A percentile compares a stretch with the other conserved stretches of the same genome.
These are phyloP conservation scores for Acanthamoeba sp. DNA, from an alignment of 208 protist species.

Conservation along the genomic window DNA sequence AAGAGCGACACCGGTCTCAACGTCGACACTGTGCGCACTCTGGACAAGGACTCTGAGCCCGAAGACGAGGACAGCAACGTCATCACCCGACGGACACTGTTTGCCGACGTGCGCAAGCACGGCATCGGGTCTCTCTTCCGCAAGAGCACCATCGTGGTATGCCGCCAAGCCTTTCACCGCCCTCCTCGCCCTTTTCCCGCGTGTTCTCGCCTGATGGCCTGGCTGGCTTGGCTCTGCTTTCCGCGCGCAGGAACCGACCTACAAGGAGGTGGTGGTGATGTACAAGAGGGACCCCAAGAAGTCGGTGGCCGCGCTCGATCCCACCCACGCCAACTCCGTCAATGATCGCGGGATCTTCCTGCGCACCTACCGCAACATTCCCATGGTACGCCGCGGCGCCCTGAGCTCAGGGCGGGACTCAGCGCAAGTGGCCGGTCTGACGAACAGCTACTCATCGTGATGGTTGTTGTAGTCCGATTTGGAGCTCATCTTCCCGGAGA, in stretches of 20 bases:
- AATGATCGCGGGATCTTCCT: constrained; percentile 33
- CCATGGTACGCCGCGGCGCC: no score
- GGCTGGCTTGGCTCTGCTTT: no score
- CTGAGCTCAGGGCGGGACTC: no score
- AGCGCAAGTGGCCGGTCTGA: no score
- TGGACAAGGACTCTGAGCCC: background rate
- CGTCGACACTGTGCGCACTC: background rate
- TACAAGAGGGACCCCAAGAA: constrained; percentile 1
- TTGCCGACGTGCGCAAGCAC: constrained; percentile 26
- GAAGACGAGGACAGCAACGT: constrained; percentile 41
- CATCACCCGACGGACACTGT: background rate
- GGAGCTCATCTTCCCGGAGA: constrained; percentile 42
- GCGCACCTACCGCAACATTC: constrained; percentile 14
- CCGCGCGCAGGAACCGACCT: constrained; percentile 16
- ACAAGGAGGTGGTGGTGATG: constrained; percentile 34
- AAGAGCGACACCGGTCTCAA: background rate
- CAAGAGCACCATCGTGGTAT: constrained; percentile 26
- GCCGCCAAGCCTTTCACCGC: no score
- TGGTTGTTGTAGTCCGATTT: background rate
- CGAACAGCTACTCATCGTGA: no score
- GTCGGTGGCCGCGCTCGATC: background rate
- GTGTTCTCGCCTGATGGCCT: no score
- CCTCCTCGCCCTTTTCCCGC: background rate
- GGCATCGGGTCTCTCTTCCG: constrained; percentile 22
- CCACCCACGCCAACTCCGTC: background rate